These are phyloP conservation scores for Forsythia suspensa DNA, from an alignment of 257 asterid species.

Conservation along the genomic window DNA sequence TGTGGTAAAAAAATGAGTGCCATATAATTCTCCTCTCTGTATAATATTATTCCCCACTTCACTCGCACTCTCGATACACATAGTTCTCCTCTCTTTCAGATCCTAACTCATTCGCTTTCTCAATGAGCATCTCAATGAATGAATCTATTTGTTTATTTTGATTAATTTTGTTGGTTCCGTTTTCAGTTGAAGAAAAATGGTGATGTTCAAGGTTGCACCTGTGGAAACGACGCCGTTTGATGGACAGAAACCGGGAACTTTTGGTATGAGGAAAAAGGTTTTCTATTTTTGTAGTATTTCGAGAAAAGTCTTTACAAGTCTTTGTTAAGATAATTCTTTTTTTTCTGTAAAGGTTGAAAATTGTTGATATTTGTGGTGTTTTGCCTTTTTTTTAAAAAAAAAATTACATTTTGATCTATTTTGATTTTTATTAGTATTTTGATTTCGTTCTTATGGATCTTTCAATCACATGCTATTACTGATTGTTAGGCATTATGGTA, in stretches of 20 bases:
- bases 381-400: slow-evolving; percentile 12
- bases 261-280: slow-evolving; percentile 45
- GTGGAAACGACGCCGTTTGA: too few species aligned
- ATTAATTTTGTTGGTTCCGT: too few species aligned
- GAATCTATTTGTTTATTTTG: too few species aligned
- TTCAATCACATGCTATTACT: neutral
- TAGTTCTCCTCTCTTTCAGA: slow-evolving; percentile 18
- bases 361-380: neutral
- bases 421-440: too few species aligned
- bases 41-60: slow-evolving; percentile 3
- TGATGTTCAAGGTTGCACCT: too few species aligned
- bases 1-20: too few species aligned
- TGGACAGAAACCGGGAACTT: too few species aligned
- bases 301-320: neutral
- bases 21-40: too few species aligned
- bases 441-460: neutral
- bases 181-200: too few species aligned
- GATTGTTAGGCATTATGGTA: slow-evolving; percentile 9
- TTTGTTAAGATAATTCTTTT: neutral
- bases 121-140: neutral
- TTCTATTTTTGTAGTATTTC: neutral
- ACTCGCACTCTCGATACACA: slow-evolving; percentile 3
- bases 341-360: neutral
- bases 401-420: neutral
- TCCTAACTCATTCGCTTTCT: slow-evolving; percentile 12